A percentile compares a stretch with the other conserved stretches of the same genome.
Evolutionary conservation across 31 red algal species (phyloP).

Genomic region (Endocladia muricata): DNA sequence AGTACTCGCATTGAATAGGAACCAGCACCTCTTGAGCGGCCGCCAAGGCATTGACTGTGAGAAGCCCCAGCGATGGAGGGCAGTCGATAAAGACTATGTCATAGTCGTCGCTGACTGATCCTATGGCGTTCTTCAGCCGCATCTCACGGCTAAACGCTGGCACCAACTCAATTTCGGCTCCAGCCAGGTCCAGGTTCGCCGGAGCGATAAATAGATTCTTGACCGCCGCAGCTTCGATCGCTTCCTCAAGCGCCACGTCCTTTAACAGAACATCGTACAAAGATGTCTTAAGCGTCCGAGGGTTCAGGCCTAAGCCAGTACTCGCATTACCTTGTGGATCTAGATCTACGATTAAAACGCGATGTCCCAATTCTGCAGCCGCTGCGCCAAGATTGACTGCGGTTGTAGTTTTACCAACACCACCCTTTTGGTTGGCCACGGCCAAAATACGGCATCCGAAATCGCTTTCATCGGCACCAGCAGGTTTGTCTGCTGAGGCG

Average conservation of each 20-base stretch:
- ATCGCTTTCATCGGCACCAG: too few species aligned
- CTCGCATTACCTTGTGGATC: slow-evolving; percentile 34
- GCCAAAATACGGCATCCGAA: slow-evolving; percentile 3
- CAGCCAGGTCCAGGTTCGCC: not conserved
- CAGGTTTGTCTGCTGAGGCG: too few species aligned
- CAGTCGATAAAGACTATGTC: slow-evolving; percentile 19
- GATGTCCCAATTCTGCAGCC: not conserved
- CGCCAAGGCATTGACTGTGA: slow-evolving; percentile 21
- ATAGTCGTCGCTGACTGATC: not conserved
- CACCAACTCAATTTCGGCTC: not conserved
- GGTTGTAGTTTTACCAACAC: slow-evolving; percentile 40
- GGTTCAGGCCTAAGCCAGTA: not conserved
- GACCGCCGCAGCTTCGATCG: not conserved
- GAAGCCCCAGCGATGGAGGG: slow-evolving; percentile 17
- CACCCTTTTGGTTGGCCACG: slow-evolving; percentile 41
- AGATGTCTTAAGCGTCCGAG: not conserved
- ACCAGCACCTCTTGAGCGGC: slow-evolving; percentile 7
- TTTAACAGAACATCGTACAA: not conserved
- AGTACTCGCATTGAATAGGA: slow-evolving; percentile 13
- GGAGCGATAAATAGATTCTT: not conserved
- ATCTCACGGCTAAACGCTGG: not conserved
- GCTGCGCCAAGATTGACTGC: slow-evolving; percentile 27
- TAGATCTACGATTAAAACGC: slow-evolving; percentile 20
- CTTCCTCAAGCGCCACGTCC: not conserved
- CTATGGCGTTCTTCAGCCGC: not conserved